phyloP scores from a whole-genome alignment of 108 stramenopile genomes.

The Cyclotella sp. region DNA sequence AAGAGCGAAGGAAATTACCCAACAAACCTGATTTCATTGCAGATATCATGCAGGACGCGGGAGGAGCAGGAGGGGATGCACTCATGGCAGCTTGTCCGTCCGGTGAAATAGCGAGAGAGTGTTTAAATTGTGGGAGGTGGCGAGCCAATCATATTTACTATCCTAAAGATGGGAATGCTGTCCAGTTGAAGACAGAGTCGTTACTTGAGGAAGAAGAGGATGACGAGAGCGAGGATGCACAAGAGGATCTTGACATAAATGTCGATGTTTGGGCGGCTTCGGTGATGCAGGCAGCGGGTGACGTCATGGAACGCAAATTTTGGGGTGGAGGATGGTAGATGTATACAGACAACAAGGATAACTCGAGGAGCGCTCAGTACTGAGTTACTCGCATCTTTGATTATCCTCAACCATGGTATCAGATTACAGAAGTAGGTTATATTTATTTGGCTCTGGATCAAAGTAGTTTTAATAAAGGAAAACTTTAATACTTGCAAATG shows the following conservation, averaged over 20 bases:
- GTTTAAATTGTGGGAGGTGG: slow-evolving; percentile 51
- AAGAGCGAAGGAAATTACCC: slow-evolving; percentile 34
- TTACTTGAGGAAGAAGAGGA: slow-evolving; percentile 13
- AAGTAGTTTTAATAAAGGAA: no score
- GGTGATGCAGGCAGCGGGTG: slow-evolving; percentile 46
- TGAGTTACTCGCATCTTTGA: background rate
- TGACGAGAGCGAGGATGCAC: slow-evolving; percentile 11
- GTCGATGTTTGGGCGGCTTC: slow-evolving; percentile 41
- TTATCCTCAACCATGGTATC: no score
- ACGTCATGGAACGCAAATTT: slow-evolving; percentile 47
- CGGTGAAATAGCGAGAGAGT: slow-evolving; percentile 30
- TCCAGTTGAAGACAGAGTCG: slow-evolving; percentile 33
- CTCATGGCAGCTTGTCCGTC: slow-evolving; percentile 41
- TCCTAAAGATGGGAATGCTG: slow-evolving; percentile 40
- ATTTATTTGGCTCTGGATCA: no score
- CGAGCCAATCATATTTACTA: slow-evolving; percentile 49
- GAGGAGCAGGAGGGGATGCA: background rate
- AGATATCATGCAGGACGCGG: background rate
- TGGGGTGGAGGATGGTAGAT: slow-evolving; percentile 45
- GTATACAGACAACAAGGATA: background rate
- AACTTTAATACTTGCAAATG: no score
- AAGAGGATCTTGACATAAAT: slow-evolving; percentile 12
- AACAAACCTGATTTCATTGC: slow-evolving; percentile 32
- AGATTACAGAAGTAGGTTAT: no score
- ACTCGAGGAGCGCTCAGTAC: background rate